Evolutionary conservation across 1,139 yeast species (phyloP).

Genomic region (Sugiyamaella japonica): DNA sequence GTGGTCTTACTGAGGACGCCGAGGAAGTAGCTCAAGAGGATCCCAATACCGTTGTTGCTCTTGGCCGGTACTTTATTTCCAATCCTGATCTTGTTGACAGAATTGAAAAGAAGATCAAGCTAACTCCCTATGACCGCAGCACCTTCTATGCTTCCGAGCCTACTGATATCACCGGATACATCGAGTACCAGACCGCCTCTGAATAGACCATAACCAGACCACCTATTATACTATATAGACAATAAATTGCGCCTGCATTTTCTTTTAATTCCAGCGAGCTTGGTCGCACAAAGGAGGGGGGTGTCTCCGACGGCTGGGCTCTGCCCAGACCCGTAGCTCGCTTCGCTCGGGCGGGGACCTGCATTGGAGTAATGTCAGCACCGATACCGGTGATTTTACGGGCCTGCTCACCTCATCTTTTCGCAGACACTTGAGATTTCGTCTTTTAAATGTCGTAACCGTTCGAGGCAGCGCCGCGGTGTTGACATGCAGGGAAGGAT

Average conservation of each 20-base stretch:
- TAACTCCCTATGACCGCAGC: slow-evolving; percentile 39
- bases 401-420: too few species aligned
- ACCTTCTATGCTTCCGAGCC: slow-evolving; percentile 40
- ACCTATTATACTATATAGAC: not conserved
- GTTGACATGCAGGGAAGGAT: too few species aligned
- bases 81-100: slow-evolving; percentile 52
- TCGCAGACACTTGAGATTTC: too few species aligned
- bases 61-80: slow-evolving; percentile 28
- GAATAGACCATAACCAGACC: not conserved
- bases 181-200: slow-evolving; percentile 3
- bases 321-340: too few species aligned
- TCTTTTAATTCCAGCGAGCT: too few species aligned
- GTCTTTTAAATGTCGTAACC: too few species aligned
- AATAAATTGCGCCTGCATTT: not conserved
- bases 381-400: too few species aligned
- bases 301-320: too few species aligned
- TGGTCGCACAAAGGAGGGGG: too few species aligned
- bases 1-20: slow-evolving; percentile 21
- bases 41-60: slow-evolving; percentile 46
- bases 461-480: too few species aligned
- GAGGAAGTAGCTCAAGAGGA: slow-evolving; percentile 34
- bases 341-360: too few species aligned
- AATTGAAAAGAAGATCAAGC: slow-evolving; percentile 40
- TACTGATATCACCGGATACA: slow-evolving; percentile 41
- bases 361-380: too few species aligned